Percentiles rank a stretch among this genome's conserved stretches.
These are phyloP conservation scores for Hirschfeldia incana DNA, from an alignment of 345 rosid species.

Conservation along the genomic window DNA sequence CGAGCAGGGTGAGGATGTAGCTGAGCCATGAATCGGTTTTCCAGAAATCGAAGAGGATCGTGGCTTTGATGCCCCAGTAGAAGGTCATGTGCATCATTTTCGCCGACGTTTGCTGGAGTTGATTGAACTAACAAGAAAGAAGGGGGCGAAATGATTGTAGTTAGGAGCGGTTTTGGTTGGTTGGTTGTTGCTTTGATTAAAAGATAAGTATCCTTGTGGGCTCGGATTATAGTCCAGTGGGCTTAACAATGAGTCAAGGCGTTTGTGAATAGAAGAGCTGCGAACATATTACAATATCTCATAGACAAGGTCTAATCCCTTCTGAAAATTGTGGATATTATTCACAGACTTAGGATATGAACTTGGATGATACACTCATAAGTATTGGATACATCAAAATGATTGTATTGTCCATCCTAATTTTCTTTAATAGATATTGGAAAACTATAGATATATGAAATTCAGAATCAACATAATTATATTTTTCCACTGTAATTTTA, in stretches of 20 bases:
- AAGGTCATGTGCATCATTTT: conserved; percentile 98
- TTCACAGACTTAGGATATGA: not conserved
- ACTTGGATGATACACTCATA: not conserved
- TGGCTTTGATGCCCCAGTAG: conserved; percentile 74
- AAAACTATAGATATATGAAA: no score
- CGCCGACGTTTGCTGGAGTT: not conserved
- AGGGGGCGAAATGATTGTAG: not conserved
- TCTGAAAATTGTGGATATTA: not conserved
- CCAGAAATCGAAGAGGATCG: conserved; percentile 72
- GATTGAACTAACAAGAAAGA: not conserved
- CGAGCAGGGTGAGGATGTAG: conserved; percentile 65
- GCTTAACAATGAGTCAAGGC: not conserved
- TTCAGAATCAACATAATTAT: no score
- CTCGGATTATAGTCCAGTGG: not conserved
- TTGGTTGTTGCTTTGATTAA: conserved; percentile 18
- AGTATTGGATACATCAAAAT: no score
- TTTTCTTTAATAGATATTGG: no score
- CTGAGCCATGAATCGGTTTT: conserved; percentile 59
- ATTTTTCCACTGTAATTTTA: no score
- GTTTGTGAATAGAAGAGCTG: no score
- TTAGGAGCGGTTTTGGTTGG: not conserved
- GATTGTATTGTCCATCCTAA: not conserved
- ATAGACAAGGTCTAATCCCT: not conserved
- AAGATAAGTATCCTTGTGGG: conserved; percentile 19
- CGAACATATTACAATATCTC: not conserved